Conservation (phyloP, 1,284 basidiomycete species). For the Wolfiporia cocos region DNA sequence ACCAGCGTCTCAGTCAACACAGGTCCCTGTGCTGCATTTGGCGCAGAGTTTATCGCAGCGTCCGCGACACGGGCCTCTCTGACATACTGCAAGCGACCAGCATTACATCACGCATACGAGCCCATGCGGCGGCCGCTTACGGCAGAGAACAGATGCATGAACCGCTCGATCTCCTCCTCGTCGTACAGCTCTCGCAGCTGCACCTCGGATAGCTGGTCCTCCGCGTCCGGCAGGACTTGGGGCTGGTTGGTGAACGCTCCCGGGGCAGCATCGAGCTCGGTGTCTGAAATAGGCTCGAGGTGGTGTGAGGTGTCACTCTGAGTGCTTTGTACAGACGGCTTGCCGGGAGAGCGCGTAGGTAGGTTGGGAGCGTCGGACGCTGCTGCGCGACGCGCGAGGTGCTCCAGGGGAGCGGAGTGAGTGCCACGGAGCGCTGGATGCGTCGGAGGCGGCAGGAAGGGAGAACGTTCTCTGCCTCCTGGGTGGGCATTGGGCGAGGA, state of each 20-base stretch:
- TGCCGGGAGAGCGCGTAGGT: too few relatives aligned
- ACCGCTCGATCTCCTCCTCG: constrained; percentile 55
- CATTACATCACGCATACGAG: neutral
- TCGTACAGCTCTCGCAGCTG: constrained; percentile 54
- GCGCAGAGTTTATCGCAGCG: neutral
- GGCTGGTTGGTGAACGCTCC: neutral
- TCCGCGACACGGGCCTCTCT: constrained; percentile 44
- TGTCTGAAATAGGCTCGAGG: too few relatives aligned
- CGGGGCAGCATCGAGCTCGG: neutral
- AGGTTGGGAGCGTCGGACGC: neutral
- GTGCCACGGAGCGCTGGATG: constrained; percentile 7
- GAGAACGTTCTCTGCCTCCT: neutral
- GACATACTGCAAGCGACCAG: constrained; percentile 39
- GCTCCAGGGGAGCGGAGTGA: constrained; percentile 1
- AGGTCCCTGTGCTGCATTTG: neutral
- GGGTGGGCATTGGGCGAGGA: too few relatives aligned
- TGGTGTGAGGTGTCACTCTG: too few relatives aligned
- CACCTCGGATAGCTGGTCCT: constrained; percentile 26
- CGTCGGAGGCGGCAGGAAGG: constrained; percentile 7
- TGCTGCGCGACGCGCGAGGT: neutral
- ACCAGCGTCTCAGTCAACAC: too few relatives aligned
- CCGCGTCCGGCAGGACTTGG: constrained; percentile 8
- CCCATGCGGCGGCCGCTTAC: constrained; percentile 29
- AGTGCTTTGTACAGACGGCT: too few relatives aligned
- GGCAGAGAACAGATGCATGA: constrained; percentile 48